Evolutionary conservation across 169 alveolate genomes (phyloP), one percentile per base, ranked within the genome.

Genomic region (Theileria orientalis): DNA sequence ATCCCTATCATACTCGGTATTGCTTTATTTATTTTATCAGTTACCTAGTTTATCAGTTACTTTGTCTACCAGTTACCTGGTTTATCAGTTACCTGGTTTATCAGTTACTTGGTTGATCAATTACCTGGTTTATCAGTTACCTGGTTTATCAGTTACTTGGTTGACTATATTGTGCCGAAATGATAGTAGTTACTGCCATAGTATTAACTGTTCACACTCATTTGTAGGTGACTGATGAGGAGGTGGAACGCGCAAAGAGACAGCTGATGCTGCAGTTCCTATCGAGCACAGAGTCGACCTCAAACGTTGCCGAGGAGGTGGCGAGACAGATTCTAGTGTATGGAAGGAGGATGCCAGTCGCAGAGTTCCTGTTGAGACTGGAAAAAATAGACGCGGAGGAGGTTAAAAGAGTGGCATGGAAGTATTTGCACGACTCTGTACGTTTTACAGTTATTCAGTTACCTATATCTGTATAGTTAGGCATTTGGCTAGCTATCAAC

Each of bases 391-490:
- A 91, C 77, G 87, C 94, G 6, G 95, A 91, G 56, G 95, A 91
- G 70, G 87, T 91, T 27, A 91, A 91, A 60, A 54, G 95, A 42
- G 94, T 91, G 27, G 95, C 95, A 19, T 91, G 95, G 95, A 91
- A 91, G 64, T 89, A 89, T 70, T 78, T 91, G 46, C 95, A 91
- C 67, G 95, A 91, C 75, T 37, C 85, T 16, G 89, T 79, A 72
- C 8, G n/a, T n/a, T n/a, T 59, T 59, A 3, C 49, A 29, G 3
- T 16, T 57, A 57, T 30, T 47, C 3, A 14, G 8, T 41, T 41
- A 41, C 14, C 14, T 14, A 41, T 41, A n/a, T n/a, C n/a, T n/a
- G n/a, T n/a, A n/a, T n/a, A n/a, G n/a, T n/a, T n/a, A n/a, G n/a
- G n/a, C n/a, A n/a, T n/a, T n/a, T n/a, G n/a, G n/a, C n/a, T n/a